These are phyloP conservation scores for Vickermania spadyakhi DNA, from an alignment of 208 protist species.

Conservation along the genomic window DNA sequence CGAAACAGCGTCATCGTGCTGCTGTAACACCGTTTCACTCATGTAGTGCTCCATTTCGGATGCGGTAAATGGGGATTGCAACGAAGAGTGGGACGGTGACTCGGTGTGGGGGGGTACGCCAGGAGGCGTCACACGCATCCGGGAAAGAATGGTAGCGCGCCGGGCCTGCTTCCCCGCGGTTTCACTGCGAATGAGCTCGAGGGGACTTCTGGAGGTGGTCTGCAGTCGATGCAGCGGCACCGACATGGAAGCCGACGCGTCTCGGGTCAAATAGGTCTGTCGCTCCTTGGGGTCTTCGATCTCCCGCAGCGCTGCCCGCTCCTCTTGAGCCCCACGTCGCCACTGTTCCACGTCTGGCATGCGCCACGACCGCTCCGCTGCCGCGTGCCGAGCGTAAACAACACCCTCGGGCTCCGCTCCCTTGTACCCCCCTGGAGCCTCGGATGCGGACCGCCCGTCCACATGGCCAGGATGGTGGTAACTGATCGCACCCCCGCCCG, in stretches of 20 bases:
- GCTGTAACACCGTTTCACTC: neutral
- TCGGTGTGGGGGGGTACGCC: neutral
- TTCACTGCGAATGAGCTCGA: conserved; percentile 30
- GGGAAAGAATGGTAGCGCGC: neutral
- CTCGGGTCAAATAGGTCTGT: conserved; percentile 16
- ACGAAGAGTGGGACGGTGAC: neutral
- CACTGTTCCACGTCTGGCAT: conserved; percentile 44
- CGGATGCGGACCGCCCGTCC: neutral
- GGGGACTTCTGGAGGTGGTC: conserved; percentile 12
- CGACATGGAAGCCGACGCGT: conserved; percentile 21
- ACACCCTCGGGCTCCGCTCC: conserved; percentile 10
- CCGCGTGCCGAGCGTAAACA: conserved; percentile 28
- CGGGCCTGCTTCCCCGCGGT: neutral
- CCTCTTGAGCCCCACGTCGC: conserved; percentile 12
- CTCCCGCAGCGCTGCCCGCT: conserved; percentile 21
- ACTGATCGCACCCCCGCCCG: conserved; percentile 39
- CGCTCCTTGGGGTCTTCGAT: conserved; percentile 27
- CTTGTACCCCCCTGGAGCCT: neutral
- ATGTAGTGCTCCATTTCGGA: conserved; percentile 17
- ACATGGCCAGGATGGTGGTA: conserved; percentile 38
- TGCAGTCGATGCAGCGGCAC: conserved; percentile 16
- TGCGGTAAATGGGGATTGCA: conserved; percentile 7
- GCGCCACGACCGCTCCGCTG: conserved; percentile 33
- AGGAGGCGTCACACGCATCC: neutral
- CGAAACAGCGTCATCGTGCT: conserved; percentile 31